Evolutionary conservation across 441 rosid genomes (phyloP).

Genomic region (Jatropha podagrica): DNA sequence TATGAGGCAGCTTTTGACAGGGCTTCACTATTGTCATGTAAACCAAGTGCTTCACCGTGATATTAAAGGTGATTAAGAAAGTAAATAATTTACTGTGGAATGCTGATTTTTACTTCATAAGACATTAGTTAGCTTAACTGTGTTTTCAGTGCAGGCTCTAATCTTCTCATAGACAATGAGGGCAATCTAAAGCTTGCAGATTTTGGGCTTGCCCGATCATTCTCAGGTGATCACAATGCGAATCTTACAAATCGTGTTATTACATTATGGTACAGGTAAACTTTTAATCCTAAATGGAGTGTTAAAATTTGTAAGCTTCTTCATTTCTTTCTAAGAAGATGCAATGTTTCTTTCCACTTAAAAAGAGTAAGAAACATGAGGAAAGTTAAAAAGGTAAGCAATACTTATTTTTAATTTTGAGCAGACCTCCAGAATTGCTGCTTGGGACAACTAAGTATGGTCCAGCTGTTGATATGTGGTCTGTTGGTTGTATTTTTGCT

Average conservation of each 20-base stretch:
- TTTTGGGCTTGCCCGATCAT: conserved; percentile 92
- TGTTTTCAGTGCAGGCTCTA: conserved; percentile 60
- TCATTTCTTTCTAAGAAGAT: neutral
- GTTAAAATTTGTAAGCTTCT: neutral
- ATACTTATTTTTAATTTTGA: conserved; percentile 4
- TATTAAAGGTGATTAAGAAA: conserved; percentile 61
- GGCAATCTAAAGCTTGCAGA: conserved; percentile 96
- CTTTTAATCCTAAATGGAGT: conserved; percentile 1
- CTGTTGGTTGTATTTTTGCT: conserved; percentile 97
- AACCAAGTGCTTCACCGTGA: conserved; percentile 96
- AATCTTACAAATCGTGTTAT: conserved; percentile 91
- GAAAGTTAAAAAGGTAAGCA: neutral
- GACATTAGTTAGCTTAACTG: conserved; percentile 13
- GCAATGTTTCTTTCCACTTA: neutral
- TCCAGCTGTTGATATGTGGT: conserved; percentile 99
- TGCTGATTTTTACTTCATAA: conserved; percentile 1
- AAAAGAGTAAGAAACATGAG: neutral
- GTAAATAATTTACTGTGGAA: neutral
- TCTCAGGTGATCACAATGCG: conserved; percentile 64
- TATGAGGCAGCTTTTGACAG: conserved; percentile 92
- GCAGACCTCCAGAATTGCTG: conserved; percentile 93
- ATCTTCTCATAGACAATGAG: conserved; percentile 94
- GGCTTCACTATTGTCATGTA: conserved; percentile 93
- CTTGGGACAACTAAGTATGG: conserved; percentile 98
- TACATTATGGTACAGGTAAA: conserved; percentile 95